Conservation (phyloP, 257 asterid genomes). For the Jacaranda copaia region DNA sequence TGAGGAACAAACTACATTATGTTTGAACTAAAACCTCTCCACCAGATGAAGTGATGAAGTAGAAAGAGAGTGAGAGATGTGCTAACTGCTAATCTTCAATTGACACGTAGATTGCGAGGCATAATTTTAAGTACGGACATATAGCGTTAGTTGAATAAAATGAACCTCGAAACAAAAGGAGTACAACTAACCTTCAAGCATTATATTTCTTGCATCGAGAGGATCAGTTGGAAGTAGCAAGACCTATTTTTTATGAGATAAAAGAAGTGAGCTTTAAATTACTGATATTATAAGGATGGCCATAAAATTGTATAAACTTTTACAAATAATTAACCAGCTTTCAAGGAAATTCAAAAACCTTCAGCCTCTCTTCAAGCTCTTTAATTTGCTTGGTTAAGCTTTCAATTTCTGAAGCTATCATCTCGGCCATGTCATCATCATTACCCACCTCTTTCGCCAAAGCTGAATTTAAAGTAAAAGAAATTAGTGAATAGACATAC, state of each 20-base stretch:
- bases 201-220: conserved; percentile 92
- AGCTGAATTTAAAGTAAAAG: conserved; percentile 52
- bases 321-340: conserved; percentile 17
- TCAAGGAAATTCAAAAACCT: conserved; percentile 54
- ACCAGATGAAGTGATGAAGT: too few relatives aligned
- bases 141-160: conserved; percentile 20
- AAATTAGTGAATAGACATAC: neutral
- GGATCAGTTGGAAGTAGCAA: conserved; percentile 94
- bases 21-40: neutral
- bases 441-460: conserved; percentile 78
- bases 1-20: conserved; percentile 15
- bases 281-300: conserved; percentile 20
- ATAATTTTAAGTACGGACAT: conserved; percentile 17
- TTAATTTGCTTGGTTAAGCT: conserved; percentile 64
- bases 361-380: conserved; percentile 76
- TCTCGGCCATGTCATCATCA: conserved; percentile 90
- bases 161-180: conserved; percentile 3
- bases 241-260: conserved; percentile 48
- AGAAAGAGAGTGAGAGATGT: conserved; percentile 9
- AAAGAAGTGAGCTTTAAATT: conserved; percentile 21
- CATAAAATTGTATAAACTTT: conserved; percentile 24
- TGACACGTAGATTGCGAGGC: conserved; percentile 25
- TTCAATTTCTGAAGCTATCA: conserved; percentile 88
- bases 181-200: conserved; percentile 85
- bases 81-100: neutral